A percentile compares a stretch with the other conserved stretches of the same genome.
Evolutionary conservation across 2,329 filamentous ascomycete species (phyloP).

Genomic region (Trichocomaceae sp.): DNA sequence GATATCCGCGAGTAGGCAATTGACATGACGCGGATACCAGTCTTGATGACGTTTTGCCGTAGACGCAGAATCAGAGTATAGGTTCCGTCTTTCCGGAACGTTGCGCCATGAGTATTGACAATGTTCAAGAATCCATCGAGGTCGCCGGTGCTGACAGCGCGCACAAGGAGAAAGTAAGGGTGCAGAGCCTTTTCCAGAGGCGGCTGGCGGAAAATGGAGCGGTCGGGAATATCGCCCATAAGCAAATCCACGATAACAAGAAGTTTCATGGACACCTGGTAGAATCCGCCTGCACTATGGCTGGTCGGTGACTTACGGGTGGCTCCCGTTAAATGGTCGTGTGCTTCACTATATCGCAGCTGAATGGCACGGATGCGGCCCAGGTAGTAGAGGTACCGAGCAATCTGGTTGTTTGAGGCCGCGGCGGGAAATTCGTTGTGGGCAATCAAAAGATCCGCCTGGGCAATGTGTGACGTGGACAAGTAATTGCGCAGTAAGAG

Average conservation of each 20-base stretch:
- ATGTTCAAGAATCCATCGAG: constrained; percentile 86
- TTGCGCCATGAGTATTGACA: constrained; percentile 71
- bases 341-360: constrained; percentile 91
- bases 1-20: constrained; percentile 97
- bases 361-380: constrained; percentile 95
- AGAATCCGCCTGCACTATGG: constrained; percentile 83
- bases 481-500: constrained; percentile 93
- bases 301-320: constrained; percentile 92
- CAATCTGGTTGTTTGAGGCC: constrained; percentile 96
- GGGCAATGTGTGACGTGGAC: constrained; percentile 89
- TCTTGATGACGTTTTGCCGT: constrained; percentile 98
- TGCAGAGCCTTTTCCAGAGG: constrained; percentile 79
- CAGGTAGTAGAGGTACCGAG: constrained; percentile 93
- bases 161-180: constrained; percentile 89
- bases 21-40: constrained; percentile 98
- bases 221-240: constrained; percentile 97
- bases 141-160: constrained; percentile 93
- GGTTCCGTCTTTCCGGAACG: constrained; percentile 87
- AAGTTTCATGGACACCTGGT: constrained; percentile 94
- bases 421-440: constrained; percentile 93
- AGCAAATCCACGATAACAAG: constrained; percentile 90
- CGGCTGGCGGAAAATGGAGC: constrained; percentile 85
- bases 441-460: constrained; percentile 90
- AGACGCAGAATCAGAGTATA: constrained; percentile 93
- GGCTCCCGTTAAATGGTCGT: constrained; percentile 86